Evolutionary conservation across 208 protist genomes (phyloP), one percentile per base, ranked within the genome.

Genomic region (Zelonia costaricensis): DNA sequence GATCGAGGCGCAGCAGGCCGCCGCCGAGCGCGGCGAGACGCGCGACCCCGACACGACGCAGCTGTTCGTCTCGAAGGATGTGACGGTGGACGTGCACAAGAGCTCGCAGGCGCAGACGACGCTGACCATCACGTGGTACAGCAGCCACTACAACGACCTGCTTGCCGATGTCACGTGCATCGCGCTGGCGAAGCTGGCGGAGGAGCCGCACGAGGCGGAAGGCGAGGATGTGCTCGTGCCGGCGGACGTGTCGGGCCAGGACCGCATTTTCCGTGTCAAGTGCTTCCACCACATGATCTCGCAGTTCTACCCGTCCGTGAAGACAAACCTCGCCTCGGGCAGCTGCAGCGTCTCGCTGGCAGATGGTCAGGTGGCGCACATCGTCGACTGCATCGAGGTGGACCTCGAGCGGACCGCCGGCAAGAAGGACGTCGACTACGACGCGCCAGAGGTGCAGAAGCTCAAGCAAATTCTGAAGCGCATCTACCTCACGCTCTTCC

Each of bases 221-320:
- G 67, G 36, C 18, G 74, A 80, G 36, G 71, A 77, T 27, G 81
- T 82, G 53, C 70, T 86, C 7, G 78, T 93, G 48, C 91, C 88
- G 38, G 85, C 86, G 12, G 88, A 93, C 58, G 78, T 93, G 33
- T 72, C 74, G 18, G 81, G 83, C 1, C 80, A 90, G 72, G 91
- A 97, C 74, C 71, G 74, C 35, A 55, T 97, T 20, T 97, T 97
- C 61, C 83, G 91, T 31, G 64, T 95, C 51, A 94, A 94, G 70
- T 97, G 91, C 69, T 94, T 97, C 42, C 91, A 97, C 64, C 85
- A 95, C 69, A 97, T 97, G 86, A 80, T 97, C 62, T 78, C 87
- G 20, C 91, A 96, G 74, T 93, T 96, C 51, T 93, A 94, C 74
- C 54, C 73, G 12, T 69, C 74, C 45, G 84, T 93, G 33, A 82